Base-by-base conservation (phyloP, 768 basidiomycete species). In the Trametes elegans region DNA sequence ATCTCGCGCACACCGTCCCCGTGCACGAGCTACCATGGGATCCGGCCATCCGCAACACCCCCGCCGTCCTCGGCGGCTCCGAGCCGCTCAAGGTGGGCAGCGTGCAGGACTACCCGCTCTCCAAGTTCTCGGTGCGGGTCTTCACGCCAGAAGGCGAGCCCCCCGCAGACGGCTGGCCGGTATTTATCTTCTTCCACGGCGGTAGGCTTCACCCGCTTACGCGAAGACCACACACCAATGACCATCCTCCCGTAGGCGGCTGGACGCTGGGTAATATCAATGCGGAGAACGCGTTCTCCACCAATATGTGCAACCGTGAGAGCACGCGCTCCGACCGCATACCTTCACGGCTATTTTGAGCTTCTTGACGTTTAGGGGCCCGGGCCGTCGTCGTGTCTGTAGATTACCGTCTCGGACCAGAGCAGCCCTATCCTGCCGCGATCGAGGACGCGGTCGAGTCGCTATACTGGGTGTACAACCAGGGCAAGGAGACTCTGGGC, bases 131-230 rank as follows among this genome's bases (percentile, higher is more conserved):
- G 28, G 74, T 87, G 28, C 79, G 88, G 27, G 79, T 80, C 5
- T 89, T 85, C 64, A 85, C 83, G 1, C 88, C 88, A 0, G 73
- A 78, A 41, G 80, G 81, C 0, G 50, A 63, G 3, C 62, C 72
- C 0, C 85, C 86, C 0, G 64, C 62, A 2, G 68, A 66, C 0
- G 88, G 88, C 16, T 89, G 88, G 88, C 87, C 87, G 0, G 78
- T 82, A 2, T 80, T 89, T 56, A 76, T 88, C 39, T 90, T 79
- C 76, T 88, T 84, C 65, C 88, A 89, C 58, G 88, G 88, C 48
- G 88, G 87, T 80, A 56, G 50, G 76, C 44, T 44, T 28, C n/a
- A 4, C 10, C 40, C 24, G 24, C 27, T 16, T 8, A 43, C 6
- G 2, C 6, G 18, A 39, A 23, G 27, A 41, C 7, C 26, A 18